Conservation (phyloP, 306 rosid species). For the Quercus robur region DNA sequence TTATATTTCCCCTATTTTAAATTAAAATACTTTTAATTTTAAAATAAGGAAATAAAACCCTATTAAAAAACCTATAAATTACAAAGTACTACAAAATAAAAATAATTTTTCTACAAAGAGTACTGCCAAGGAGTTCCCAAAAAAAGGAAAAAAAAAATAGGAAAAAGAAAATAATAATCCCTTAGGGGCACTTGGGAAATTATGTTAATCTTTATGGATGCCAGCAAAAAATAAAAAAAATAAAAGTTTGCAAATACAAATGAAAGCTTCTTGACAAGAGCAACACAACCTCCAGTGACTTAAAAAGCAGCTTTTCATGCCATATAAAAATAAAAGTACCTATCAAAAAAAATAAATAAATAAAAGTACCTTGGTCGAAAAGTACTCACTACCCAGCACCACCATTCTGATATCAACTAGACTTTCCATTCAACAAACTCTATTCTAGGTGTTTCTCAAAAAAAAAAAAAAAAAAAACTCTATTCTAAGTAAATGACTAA, state of each 20-base stretch:
- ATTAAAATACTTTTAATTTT: too few species aligned
- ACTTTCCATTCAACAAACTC: neutral
- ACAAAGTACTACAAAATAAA: too few species aligned
- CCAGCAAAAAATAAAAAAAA: neutral
- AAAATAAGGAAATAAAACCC: too few species aligned
- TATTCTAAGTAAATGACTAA: neutral
- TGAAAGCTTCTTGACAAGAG: neutral
- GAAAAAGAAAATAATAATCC: neutral
- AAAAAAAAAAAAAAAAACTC: neutral
- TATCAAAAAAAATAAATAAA: too few species aligned
- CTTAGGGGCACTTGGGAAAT: neutral
- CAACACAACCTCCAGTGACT: neutral
- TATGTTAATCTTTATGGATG: neutral
- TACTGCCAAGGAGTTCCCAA: too few species aligned
- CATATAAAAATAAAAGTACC: neutral
- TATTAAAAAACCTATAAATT: too few species aligned
- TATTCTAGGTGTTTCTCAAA: too few species aligned
- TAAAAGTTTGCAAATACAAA: neutral
- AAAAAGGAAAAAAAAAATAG: rapidly evolving
- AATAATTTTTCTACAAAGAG: too few species aligned
- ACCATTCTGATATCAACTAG: neutral
- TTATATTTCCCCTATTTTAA: too few species aligned
- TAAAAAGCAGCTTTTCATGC: neutral
- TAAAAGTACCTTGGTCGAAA: neutral
- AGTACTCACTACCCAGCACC: neutral